phyloP scores from a whole-genome alignment of 2,329 filamentous ascomycete species.

The Ramularia collo-cygni region DNA sequence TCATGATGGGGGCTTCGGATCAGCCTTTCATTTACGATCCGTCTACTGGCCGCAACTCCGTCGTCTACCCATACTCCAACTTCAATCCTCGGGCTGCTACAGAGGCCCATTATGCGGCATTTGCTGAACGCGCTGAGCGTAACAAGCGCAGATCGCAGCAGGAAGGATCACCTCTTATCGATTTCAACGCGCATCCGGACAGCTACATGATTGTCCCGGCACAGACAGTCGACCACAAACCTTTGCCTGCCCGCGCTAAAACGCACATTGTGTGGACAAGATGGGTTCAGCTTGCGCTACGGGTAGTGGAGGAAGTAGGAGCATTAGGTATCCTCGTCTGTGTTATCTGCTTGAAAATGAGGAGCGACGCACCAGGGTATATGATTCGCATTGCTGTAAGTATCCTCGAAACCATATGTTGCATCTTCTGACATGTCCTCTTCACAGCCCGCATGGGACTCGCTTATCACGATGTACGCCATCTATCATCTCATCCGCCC shows the following conservation, averaged over 20 bases:
- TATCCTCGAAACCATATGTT: background rate
- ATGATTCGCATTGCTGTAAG: slow-evolving; percentile 27
- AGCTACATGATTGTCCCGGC: slow-evolving; percentile 59
- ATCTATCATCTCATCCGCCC: slow-evolving; percentile 72
- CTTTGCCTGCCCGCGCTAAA: slow-evolving; percentile 66
- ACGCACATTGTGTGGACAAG: slow-evolving; percentile 62
- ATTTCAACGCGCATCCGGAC: slow-evolving; percentile 82
- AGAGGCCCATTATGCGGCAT: slow-evolving; percentile 63
- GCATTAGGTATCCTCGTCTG: slow-evolving; percentile 66
- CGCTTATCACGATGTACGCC: slow-evolving; percentile 64
- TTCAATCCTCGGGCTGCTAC: slow-evolving; percentile 87
- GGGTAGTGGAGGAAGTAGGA: slow-evolving; percentile 60
- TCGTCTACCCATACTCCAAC: slow-evolving; percentile 46
- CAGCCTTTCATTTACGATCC: slow-evolving; percentile 71
- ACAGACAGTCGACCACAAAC: slow-evolving; percentile 53
- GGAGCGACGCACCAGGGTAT: slow-evolving; percentile 17
- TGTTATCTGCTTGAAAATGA: slow-evolving; percentile 66
- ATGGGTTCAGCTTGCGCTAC: slow-evolving; percentile 60
- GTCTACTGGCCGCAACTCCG: slow-evolving; percentile 37
- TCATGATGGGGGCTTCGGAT: slow-evolving; percentile 18
- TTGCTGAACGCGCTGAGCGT: slow-evolving; percentile 40
- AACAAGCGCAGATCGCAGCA: slow-evolving; percentile 53
- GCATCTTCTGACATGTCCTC: background rate
- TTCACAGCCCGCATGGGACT: slow-evolving; percentile 64
- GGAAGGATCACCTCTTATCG: slow-evolving; percentile 69